Percentiles rank a stretch among this genome's conserved stretches.
These are phyloP conservation scores for Porcisia hertigi DNA, from an alignment of 208 protist genomes.

Conservation along the genomic window DNA sequence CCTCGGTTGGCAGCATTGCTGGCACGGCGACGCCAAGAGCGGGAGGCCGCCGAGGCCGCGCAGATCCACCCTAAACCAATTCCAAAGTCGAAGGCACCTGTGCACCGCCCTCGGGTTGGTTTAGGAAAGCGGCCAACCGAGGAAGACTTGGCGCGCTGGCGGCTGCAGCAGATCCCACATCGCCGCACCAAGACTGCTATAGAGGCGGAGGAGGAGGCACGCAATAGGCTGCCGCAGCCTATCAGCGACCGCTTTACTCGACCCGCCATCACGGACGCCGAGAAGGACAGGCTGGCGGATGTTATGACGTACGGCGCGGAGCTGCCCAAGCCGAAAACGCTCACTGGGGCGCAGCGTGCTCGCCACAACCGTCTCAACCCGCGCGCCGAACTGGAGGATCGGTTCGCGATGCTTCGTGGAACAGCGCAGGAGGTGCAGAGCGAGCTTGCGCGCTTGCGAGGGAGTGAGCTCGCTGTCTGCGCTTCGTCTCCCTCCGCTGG, in stretches of 20 bases:
- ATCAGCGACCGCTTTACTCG: slow-evolving; percentile 33
- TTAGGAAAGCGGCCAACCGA: slow-evolving; percentile 34
- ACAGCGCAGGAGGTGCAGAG: slow-evolving; percentile 44
- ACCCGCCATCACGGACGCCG: slow-evolving; percentile 59
- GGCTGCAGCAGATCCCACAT: slow-evolving; percentile 70
- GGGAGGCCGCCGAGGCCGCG: slow-evolving; percentile 64
- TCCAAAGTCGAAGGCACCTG: slow-evolving; percentile 78
- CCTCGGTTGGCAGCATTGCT: slow-evolving; percentile 67
- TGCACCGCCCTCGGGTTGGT: slow-evolving; percentile 69
- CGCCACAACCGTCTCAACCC: slow-evolving; percentile 55
- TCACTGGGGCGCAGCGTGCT: slow-evolving; percentile 69
- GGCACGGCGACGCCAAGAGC: slow-evolving; percentile 54
- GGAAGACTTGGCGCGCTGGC: slow-evolving; percentile 65
- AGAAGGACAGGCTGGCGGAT: slow-evolving; percentile 84
- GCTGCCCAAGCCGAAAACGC: slow-evolving; percentile 52
- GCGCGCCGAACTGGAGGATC: slow-evolving; percentile 57
- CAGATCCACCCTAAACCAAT: slow-evolving; percentile 71
- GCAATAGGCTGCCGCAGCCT: slow-evolving; percentile 22
- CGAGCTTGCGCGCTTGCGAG: slow-evolving; percentile 56
- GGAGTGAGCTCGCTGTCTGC: background rate
- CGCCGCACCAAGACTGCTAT: slow-evolving; percentile 59
- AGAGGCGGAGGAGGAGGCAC: slow-evolving; percentile 41
- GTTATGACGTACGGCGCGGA: slow-evolving; percentile 82
- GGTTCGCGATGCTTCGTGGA: slow-evolving; percentile 54
- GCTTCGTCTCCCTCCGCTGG: background rate